phyloP scores from a whole-genome alignment of 257 asterid species.

The Fraxinus excelsior region DNA sequence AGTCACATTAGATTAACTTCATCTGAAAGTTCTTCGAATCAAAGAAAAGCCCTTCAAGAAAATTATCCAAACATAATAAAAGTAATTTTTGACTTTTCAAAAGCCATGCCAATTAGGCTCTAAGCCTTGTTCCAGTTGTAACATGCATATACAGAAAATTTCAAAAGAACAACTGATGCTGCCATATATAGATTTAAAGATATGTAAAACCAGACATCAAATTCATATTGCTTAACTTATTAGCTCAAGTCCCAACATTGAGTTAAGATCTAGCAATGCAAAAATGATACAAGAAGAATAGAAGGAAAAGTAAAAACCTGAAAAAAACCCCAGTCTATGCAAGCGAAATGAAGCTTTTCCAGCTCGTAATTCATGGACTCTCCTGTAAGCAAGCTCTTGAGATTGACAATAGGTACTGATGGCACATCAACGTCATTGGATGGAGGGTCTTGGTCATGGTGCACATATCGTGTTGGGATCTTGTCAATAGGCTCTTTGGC shows the following conservation, averaged over 20 bases:
- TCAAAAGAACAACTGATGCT: neutral
- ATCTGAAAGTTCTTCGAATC: too few relatives aligned
- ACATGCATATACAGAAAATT: neutral
- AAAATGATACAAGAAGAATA: too few relatives aligned
- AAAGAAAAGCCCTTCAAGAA: too few relatives aligned
- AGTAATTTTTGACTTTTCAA: too few relatives aligned
- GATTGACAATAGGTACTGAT: constrained; percentile 39
- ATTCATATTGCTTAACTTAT: neutral
- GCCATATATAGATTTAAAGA: neutral
- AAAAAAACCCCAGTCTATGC: constrained; percentile 67
- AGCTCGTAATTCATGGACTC: constrained; percentile 33
- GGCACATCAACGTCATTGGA: neutral
- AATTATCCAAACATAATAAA: too few relatives aligned
- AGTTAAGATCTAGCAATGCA: neutral
- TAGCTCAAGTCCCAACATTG: neutral
- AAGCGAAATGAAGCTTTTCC: constrained; percentile 50
- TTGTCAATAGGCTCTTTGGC: constrained; percentile 29
- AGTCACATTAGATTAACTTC: too few relatives aligned
- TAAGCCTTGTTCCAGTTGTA: neutral
- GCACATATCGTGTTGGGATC: constrained; percentile 46
- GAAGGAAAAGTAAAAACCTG: constrained; percentile 36
- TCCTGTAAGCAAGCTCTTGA: constrained; percentile 29
- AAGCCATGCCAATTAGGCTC: too few relatives aligned
- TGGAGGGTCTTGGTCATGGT: constrained; percentile 26
- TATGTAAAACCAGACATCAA: neutral